These are phyloP conservation scores for Penicillium griseofulvum DNA, from an alignment of 2,329 filamentous ascomycete genomes.

Conservation along the genomic window DNA sequence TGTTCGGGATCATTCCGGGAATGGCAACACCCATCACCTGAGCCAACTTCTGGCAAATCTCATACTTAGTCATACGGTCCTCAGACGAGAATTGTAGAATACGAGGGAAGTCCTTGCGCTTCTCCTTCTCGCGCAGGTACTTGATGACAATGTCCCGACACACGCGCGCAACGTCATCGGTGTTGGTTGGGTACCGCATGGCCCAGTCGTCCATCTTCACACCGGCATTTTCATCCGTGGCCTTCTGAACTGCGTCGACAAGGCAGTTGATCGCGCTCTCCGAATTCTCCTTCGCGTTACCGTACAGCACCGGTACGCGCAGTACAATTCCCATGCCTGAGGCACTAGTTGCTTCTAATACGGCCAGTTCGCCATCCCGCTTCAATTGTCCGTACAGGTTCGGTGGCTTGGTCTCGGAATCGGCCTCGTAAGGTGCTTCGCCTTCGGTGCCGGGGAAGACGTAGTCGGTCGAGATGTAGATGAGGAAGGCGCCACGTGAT, in stretches of 20 bases:
- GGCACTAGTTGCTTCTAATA: constrained; percentile 59
- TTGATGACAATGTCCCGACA: constrained; percentile 70
- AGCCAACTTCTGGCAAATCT: constrained; percentile 75
- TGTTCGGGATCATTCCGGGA: constrained; percentile 63
- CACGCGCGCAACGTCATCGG: constrained; percentile 78
- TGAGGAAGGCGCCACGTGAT: constrained; percentile 49
- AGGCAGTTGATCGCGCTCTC: constrained; percentile 84
- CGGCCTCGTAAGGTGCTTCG: constrained; percentile 77
- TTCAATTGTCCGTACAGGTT: constrained; percentile 79
- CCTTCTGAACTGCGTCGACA: constrained; percentile 72
- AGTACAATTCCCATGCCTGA: constrained; percentile 65
- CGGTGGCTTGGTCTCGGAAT: constrained; percentile 64
- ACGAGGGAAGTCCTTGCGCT: constrained; percentile 58
- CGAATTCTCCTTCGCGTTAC: constrained; percentile 64
- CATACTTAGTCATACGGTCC: constrained; percentile 83
- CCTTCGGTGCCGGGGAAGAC: constrained; percentile 74
- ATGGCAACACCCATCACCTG: constrained; percentile 75
- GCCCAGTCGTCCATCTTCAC: constrained; percentile 86
- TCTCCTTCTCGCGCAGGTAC: constrained; percentile 56
- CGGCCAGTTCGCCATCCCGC: constrained; percentile 67
- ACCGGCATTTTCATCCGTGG: constrained; percentile 59
- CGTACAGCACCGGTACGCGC: constrained; percentile 81
- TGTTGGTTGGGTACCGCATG: constrained; percentile 81
- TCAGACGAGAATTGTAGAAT: constrained; percentile 85
- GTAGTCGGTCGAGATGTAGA: constrained; percentile 72